These are phyloP conservation scores for Tylopilus vinaceipallidus DNA, from an alignment of 768 basidiomycete genomes.

Conservation along the genomic window DNA sequence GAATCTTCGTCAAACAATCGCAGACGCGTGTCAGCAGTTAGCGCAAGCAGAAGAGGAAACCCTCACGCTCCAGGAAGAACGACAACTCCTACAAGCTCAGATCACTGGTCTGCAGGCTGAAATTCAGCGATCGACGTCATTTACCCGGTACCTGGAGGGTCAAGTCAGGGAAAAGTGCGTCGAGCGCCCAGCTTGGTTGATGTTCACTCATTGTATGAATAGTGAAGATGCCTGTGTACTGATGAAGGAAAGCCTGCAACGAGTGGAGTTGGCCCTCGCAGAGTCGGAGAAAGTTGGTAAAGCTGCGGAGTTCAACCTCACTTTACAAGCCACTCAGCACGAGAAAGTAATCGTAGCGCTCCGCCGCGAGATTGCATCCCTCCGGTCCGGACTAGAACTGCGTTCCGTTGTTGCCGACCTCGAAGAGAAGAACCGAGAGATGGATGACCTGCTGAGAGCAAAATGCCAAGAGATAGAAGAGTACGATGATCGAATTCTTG, in stretches of 20 bases:
- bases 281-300: conserved; percentile 57
- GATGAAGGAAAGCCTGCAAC: conserved; percentile 42
- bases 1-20: conserved; percentile 37
- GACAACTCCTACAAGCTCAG: conserved; percentile 48
- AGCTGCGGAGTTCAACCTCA: conserved; percentile 63
- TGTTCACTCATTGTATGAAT: conserved; percentile 7
- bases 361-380: conserved; percentile 51
- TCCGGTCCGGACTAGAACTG: conserved; percentile 55
- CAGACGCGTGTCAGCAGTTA: conserved; percentile 38
- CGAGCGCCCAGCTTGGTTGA: background rate
- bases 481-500: conserved; percentile 77
- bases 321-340: conserved; percentile 62
- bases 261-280: conserved; percentile 43
- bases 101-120: conserved; percentile 63
- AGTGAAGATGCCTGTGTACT: conserved; percentile 48
- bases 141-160: conserved; percentile 60
- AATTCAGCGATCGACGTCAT: conserved; percentile 58
- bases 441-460: conserved; percentile 66
- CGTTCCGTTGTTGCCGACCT: conserved; percentile 56
- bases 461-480: conserved; percentile 82
- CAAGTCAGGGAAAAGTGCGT: conserved; percentile 62
- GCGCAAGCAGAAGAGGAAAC: conserved; percentile 38
- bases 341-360: conserved; percentile 61
- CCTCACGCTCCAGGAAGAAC: conserved; percentile 48
- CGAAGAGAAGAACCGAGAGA: conserved; percentile 68